Percentiles rank a stretch among this genome's conserved stretches.
Conservation (phyloP, 169 alveolate species). For the Plasmodium vinckei region DNA sequence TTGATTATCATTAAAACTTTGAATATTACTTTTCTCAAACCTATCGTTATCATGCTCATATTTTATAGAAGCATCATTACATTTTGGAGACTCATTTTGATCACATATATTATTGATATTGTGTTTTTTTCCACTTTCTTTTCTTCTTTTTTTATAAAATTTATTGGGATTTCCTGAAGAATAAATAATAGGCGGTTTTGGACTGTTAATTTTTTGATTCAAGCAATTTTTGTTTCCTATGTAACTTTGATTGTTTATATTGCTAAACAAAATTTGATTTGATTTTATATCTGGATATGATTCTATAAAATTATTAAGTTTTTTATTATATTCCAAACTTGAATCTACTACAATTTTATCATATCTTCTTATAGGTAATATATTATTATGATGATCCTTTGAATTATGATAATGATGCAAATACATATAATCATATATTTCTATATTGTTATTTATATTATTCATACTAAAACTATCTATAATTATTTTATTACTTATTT, state of each 20-base stretch:
- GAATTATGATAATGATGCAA: conserved; percentile 63
- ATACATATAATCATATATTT: conserved; percentile 64
- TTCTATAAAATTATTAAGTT: conserved; percentile 51
- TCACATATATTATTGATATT: no score
- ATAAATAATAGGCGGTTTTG: background rate
- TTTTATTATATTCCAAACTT: conserved; percentile 34
- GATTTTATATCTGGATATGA: conserved; percentile 37
- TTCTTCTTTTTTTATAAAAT: background rate
- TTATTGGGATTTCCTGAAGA: no score
- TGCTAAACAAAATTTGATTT: conserved; percentile 25
- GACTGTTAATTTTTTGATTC: no score
- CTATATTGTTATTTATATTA: conserved; percentile 69
- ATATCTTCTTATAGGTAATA: background rate
- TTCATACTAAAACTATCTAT: conserved; percentile 70
- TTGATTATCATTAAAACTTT: background rate
- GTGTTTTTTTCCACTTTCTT: background rate
- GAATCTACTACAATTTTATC: conserved; percentile 16
- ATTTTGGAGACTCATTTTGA: no score
- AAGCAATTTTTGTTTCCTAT: background rate
- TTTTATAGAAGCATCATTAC: no score
- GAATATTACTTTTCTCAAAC: background rate
- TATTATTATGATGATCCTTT: background rate
- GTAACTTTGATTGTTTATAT: background rate
- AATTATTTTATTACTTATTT: conserved; percentile 69
- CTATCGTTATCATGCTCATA: background rate